Evolutionary conservation across 2,329 filamentous ascomycete species (phyloP).

Genomic region (Chaetomiaceae sp.): DNA sequence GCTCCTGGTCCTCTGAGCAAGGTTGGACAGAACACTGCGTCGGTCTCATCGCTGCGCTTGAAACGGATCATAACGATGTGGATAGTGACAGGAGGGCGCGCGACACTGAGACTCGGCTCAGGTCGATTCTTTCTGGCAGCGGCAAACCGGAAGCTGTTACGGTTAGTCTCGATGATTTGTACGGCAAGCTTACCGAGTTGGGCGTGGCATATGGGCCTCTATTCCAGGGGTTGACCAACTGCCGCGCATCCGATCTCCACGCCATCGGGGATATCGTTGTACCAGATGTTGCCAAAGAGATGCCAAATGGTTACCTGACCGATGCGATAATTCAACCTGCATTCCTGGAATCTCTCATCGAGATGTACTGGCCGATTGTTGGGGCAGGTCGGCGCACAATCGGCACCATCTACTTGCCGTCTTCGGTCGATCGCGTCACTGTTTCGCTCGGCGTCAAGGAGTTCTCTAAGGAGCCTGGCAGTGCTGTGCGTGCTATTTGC

Average conservation of each 20-base stretch:
- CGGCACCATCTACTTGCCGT: constrained; percentile 41
- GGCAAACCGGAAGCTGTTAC: constrained; percentile 28
- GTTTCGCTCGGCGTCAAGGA: constrained; percentile 33
- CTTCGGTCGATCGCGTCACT: constrained; percentile 37
- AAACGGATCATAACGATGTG: constrained; percentile 38
- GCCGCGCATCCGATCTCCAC: constrained; percentile 35
- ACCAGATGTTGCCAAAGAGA: constrained; percentile 37
- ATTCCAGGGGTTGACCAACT: constrained; percentile 49
- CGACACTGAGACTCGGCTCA: constrained; percentile 30
- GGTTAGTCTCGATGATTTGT: constrained; percentile 38
- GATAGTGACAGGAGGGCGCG: constrained; percentile 34
- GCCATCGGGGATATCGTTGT: constrained; percentile 35
- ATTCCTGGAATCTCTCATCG: constrained; percentile 39
- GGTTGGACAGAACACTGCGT: constrained; percentile 58
- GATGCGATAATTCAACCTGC: constrained; percentile 36
- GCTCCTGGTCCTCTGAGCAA: constrained; percentile 46
- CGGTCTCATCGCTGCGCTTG: constrained; percentile 44
- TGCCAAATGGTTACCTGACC: constrained; percentile 36
- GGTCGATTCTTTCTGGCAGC: constrained; percentile 31
- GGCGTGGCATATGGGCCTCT: constrained; percentile 48
- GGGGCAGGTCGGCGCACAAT: constrained; percentile 29
- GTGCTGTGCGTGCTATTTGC: constrained; percentile 35
- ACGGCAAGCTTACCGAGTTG: constrained; percentile 41
- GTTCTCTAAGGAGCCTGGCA: constrained; percentile 29
- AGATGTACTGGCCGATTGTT: constrained; percentile 40